These are phyloP conservation scores for Ogataea populi-albae DNA, from an alignment of 805 yeast species.

Conservation along the genomic window DNA sequence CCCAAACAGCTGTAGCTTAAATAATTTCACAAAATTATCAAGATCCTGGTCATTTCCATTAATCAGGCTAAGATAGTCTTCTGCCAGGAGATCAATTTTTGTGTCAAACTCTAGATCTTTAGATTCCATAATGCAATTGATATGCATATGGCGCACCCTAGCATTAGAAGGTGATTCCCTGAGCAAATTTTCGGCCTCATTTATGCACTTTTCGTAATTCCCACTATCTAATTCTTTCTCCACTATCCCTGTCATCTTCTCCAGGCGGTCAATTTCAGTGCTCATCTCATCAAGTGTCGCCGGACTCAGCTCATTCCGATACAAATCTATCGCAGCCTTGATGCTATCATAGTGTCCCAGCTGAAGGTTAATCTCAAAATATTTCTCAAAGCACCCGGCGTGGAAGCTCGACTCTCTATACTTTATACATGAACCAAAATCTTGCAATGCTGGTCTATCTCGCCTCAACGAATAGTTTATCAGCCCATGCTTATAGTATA, in stretches of 20 bases:
- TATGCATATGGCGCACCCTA: constrained; percentile 34
- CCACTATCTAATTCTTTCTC: constrained; percentile 8
- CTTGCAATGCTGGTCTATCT: constrained; percentile 49
- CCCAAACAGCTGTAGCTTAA: constrained; percentile 29
- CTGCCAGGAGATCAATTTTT: constrained; percentile 21
- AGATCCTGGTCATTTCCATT: constrained; percentile 19
- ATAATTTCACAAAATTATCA: constrained; percentile 24
- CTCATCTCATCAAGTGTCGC: constrained; percentile 3
- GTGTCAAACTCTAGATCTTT: constrained; percentile 14
- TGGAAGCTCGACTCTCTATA: constrained; percentile 33
- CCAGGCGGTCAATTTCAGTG: constrained; percentile 3
- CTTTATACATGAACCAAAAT: constrained; percentile 47
- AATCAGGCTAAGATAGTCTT: constrained; percentile 25
- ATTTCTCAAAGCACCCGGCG: constrained; percentile 48
- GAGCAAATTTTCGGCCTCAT: constrained; percentile 34
- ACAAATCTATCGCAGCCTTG: constrained; percentile 14
- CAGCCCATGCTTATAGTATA: constrained; percentile 59
- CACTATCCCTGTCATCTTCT: constrained; percentile 2
- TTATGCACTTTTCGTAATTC: constrained; percentile 28
- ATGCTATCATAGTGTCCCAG: constrained; percentile 48
- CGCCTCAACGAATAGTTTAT: constrained; percentile 57
- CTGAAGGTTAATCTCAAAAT: constrained; percentile 48
- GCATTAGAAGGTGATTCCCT: constrained; percentile 44
- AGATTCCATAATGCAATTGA: constrained; percentile 24
- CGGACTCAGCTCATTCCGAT: constrained; percentile 11